These are phyloP conservation scores for Nannizzia gypsea DNA, from an alignment of 2,329 filamentous ascomycete genomes.

Conservation along the genomic window DNA sequence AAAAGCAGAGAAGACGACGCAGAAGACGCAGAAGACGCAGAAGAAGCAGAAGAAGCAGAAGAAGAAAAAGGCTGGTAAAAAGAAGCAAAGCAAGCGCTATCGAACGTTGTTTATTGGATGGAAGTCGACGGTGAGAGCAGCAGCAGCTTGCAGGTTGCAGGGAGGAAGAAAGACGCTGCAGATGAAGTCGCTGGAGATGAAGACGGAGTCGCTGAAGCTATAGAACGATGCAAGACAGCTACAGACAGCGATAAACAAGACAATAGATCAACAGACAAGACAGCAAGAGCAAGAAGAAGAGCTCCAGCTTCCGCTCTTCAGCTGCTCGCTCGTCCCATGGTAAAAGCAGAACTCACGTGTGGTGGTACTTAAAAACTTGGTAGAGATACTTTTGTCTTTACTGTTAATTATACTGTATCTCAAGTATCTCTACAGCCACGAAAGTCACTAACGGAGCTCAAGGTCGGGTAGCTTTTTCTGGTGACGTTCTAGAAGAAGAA, in stretches of 20 bases:
- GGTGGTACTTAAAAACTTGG: background rate
- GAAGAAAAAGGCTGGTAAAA: background rate
- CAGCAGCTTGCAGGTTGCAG: background rate
- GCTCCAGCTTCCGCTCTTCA: background rate
- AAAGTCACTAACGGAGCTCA: background rate
- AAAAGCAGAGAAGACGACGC: background rate
- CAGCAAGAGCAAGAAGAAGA: no score
- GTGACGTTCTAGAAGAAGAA: slow-evolving; percentile 1
- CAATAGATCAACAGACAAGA: background rate
- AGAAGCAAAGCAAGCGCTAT: background rate
- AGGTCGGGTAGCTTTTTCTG: background rate
- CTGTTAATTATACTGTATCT: background rate
- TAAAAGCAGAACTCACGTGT: background rate
- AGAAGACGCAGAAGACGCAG: no score
- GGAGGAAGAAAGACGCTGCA: no score
- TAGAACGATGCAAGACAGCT: no score
- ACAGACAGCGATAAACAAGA: background rate
- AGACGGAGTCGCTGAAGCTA: no score
- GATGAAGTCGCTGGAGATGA: no score
- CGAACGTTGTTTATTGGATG: background rate
- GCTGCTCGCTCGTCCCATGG: background rate
- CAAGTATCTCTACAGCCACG: background rate
- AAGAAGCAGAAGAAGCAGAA: background rate
- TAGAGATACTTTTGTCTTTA: background rate
- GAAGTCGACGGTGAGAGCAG: background rate